phyloP scores from a whole-genome alignment of 1,284 basidiomycete species.

The Heliocybe sulcata region DNA sequence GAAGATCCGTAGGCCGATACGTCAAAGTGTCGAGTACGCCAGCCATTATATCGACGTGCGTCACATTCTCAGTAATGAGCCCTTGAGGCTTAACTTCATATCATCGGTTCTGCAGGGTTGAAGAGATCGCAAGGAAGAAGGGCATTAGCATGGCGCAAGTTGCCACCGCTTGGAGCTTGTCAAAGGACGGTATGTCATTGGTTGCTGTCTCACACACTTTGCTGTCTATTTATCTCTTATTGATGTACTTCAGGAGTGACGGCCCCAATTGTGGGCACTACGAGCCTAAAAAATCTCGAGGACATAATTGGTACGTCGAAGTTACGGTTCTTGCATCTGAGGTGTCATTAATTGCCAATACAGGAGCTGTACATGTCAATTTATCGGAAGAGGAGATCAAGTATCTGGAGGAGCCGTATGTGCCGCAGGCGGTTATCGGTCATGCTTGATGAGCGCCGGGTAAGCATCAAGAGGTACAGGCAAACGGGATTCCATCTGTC shows the following conservation, averaged over 20 bases:
- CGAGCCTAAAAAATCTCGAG: constrained; percentile 22
- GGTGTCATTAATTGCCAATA: constrained; percentile 6
- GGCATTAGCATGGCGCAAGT: constrained; percentile 34
- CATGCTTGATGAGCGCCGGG: too few relatives aligned
- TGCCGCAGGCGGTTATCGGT: constrained; percentile 9
- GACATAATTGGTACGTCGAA: constrained; percentile 17
- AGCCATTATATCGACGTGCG: neutral
- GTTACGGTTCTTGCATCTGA: neutral
- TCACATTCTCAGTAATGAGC: constrained; percentile 15
- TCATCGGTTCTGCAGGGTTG: constrained; percentile 20
- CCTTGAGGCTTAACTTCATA: too few relatives aligned
- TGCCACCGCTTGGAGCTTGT: constrained; percentile 29
- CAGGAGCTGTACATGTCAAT: constrained; percentile 23
- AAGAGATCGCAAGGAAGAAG: constrained; percentile 33
- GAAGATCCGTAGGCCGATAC: neutral
- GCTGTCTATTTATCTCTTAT: neutral
- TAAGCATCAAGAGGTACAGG: neutral
- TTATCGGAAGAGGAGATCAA: constrained; percentile 34
- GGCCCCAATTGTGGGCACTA: constrained; percentile 25
- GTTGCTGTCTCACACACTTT: neutral
- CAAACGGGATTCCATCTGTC: neutral
- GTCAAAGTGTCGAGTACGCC: neutral
- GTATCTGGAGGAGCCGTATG: constrained; percentile 21
- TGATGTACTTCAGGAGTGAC: constrained; percentile 12
- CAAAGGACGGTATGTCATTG: constrained; percentile 14